Percentiles rank a stretch among this genome's conserved stretches.
These are phyloP conservation scores for Magnaporthiopsis poae DNA, from an alignment of 2,329 filamentous ascomycete genomes.

Conservation along the genomic window DNA sequence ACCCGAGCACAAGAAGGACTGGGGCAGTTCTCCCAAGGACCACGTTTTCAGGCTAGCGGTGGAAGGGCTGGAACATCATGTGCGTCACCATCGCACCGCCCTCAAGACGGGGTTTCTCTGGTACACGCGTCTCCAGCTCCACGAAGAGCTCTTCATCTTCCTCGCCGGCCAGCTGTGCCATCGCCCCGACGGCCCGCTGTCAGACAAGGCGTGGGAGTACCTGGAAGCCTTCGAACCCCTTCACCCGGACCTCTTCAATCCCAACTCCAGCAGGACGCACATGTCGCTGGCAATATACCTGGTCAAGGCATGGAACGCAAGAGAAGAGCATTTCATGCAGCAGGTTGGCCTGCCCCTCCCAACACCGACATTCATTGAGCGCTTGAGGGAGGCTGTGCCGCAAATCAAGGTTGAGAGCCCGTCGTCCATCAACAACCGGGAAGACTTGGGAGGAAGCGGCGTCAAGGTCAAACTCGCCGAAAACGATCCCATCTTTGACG, in stretches of 20 bases:
- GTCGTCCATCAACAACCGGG: slow-evolving; percentile 11
- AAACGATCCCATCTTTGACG: slow-evolving; percentile 27
- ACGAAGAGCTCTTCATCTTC: slow-evolving; percentile 46
- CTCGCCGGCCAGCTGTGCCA: slow-evolving; percentile 44
- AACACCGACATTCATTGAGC: slow-evolving; percentile 35
- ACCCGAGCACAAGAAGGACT: slow-evolving; percentile 32
- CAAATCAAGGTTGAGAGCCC: slow-evolving; percentile 21
- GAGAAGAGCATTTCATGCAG: slow-evolving; percentile 32
- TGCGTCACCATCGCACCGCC: slow-evolving; percentile 33
- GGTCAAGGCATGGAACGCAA: slow-evolving; percentile 43
- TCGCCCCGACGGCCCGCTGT: slow-evolving; percentile 37
- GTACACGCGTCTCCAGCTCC: slow-evolving; percentile 46
- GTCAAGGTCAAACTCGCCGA: slow-evolving; percentile 4
- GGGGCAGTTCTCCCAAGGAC: slow-evolving; percentile 22
- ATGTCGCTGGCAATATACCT: slow-evolving; percentile 35
- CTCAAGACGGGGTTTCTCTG: slow-evolving; percentile 41
- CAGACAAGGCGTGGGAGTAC: slow-evolving; percentile 43
- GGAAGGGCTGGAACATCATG: slow-evolving; percentile 36
- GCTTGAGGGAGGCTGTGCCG: slow-evolving; percentile 33
- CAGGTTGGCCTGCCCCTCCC: slow-evolving; percentile 22
- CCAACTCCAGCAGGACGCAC: slow-evolving; percentile 33
- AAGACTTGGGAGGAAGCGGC: neutral
- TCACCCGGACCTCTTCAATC: slow-evolving; percentile 42
- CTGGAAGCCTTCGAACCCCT: slow-evolving; percentile 37
- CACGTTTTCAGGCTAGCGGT: slow-evolving; percentile 47